phyloP scores from a whole-genome alignment of 371 early-diverging fungal genomes.

The Mucor plumbeus region DNA sequence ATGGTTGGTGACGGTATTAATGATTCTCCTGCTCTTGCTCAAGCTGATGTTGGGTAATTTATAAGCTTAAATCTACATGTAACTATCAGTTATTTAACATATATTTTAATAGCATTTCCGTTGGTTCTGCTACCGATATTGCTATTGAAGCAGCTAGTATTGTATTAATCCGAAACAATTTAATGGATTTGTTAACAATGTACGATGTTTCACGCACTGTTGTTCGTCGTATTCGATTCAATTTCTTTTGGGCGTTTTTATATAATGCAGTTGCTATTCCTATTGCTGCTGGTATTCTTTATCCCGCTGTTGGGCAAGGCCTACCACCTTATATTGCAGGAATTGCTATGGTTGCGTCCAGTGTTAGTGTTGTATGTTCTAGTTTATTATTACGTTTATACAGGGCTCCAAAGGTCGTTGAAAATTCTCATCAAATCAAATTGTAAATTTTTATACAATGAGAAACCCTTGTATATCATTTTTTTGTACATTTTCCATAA shows the following conservation, averaged over 20 bases:
- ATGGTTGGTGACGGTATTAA: slow-evolving; percentile 99
- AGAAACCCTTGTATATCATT: slow-evolving; percentile 15
- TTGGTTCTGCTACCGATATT: slow-evolving; percentile 83
- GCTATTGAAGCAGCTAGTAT: slow-evolving; percentile 82
- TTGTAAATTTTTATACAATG: slow-evolving; percentile 2
- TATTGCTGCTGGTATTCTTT: slow-evolving; percentile 81
- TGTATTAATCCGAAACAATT: slow-evolving; percentile 72
- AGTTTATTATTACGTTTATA: slow-evolving; percentile 69
- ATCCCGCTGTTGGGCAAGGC: slow-evolving; percentile 51
- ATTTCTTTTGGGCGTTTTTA: slow-evolving; percentile 82
- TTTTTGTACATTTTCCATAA: not conserved
- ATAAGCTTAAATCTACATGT: not conserved
- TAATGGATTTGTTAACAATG: slow-evolving; percentile 73
- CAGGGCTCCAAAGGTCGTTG: slow-evolving; percentile 36
- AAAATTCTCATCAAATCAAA: slow-evolving; percentile 25
- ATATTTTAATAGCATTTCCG: slow-evolving; percentile 41
- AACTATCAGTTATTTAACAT: not conserved
- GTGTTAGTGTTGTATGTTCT: slow-evolving; percentile 77
- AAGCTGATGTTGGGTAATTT: slow-evolving; percentile 79
- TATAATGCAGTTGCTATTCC: slow-evolving; percentile 83
- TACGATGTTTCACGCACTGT: slow-evolving; percentile 67
- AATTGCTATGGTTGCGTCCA: slow-evolving; percentile 81
- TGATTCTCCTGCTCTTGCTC: slow-evolving; percentile 90
- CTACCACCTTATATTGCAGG: slow-evolving; percentile 81
- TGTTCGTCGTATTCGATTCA: slow-evolving; percentile 73